Conservation (phyloP, 305 asterid species). For the Fraxinus velutina region DNA sequence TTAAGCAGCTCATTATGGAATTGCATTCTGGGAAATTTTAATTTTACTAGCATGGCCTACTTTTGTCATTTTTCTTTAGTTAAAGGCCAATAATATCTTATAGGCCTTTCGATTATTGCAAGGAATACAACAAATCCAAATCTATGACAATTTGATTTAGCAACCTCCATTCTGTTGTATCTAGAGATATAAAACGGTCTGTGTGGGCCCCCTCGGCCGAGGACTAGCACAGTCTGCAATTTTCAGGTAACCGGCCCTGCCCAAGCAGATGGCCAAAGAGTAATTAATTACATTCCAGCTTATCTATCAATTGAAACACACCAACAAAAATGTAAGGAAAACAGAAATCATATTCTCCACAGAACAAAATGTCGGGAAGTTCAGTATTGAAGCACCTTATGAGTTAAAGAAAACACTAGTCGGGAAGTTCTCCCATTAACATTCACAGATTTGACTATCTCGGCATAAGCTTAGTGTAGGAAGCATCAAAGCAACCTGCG, state of each 20-base stretch:
- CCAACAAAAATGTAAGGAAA: background rate
- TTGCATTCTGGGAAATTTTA: background rate
- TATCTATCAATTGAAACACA: background rate
- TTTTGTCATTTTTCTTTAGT: background rate
- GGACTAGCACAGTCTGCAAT: background rate
- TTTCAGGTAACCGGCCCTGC: background rate
- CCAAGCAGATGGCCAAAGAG: background rate
- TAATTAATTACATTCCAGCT: background rate
- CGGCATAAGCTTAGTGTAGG: background rate
- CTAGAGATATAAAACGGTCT: background rate
- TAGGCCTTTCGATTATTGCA: background rate
- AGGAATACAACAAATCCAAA: background rate
- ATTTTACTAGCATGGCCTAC: background rate
- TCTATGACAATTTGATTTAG: background rate
- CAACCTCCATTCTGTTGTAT: background rate
- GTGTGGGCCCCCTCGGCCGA: background rate
- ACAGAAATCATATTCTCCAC: background rate
- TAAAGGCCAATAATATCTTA: background rate
- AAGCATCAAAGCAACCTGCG: background rate
- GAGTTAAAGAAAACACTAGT: background rate
- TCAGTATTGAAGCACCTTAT: background rate
- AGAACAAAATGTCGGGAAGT: background rate
- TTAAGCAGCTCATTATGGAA: background rate
- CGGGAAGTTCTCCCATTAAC: background rate
- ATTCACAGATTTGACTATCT: background rate